Evolutionary conservation across 192 early-diverging fungal species (phyloP).

Genomic region (Helicostylum pulchrum): DNA sequence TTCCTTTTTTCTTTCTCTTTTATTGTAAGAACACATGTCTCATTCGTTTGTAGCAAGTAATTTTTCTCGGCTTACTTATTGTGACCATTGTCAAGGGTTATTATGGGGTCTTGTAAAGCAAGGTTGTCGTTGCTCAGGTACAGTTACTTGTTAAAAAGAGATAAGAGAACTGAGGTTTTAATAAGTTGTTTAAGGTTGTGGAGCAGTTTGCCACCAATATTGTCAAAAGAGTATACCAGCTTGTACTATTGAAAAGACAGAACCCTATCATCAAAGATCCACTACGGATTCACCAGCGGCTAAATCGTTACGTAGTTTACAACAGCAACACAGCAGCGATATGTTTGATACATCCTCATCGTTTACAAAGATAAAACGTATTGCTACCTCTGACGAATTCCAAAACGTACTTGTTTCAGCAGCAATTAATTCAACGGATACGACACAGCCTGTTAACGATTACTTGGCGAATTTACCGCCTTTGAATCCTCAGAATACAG

Average conservation of each 20-base stretch:
- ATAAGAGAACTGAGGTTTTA: not conserved
- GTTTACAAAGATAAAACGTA: not conserved
- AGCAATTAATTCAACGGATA: constrained; percentile 40
- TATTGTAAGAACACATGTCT: not conserved
- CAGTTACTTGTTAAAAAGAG: not conserved
- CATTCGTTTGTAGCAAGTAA: constrained; percentile 60
- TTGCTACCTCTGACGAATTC: constrained; percentile 8
- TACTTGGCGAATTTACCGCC: constrained; percentile 33
- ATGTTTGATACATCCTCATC: not conserved
- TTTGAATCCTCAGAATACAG: constrained; percentile 62
- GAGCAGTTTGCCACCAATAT: constrained; percentile 43
- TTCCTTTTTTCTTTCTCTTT: not conserved
- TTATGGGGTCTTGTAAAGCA: constrained; percentile 73
- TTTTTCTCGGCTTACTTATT: constrained; percentile 63
- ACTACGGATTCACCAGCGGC: constrained; percentile 14
- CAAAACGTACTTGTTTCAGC: constrained; percentile 48
- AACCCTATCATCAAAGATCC: not conserved
- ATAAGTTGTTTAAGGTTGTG: constrained; percentile 31
- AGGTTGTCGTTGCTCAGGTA: constrained; percentile 58
- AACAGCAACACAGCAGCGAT: not conserved
- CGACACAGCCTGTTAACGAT: constrained; percentile 43
- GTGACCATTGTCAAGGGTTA: constrained; percentile 63
- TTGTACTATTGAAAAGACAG: constrained; percentile 26
- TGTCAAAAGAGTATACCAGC: constrained; percentile 28
- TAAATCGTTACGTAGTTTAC: constrained; percentile 12